Evolutionary conservation across 371 early-diverging fungal species (phyloP).

Genomic region (Mucor ambiguus): DNA sequence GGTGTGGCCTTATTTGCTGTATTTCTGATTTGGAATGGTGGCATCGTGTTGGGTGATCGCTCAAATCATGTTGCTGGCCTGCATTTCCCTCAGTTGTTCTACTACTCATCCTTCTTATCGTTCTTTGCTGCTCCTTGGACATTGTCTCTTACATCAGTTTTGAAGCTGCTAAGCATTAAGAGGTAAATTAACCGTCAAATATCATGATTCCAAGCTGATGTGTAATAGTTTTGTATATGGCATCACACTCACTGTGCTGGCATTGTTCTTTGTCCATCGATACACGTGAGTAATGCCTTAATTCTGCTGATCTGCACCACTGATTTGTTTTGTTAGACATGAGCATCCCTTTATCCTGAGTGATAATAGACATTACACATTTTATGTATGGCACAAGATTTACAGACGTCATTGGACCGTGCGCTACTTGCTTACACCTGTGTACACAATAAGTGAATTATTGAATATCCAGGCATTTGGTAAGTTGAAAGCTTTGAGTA

Average conservation of each 20-base stretch:
- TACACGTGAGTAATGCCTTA: conserved; percentile 56
- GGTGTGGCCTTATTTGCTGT: conserved; percentile 55
- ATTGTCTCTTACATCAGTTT: not conserved
- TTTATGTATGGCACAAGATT: conserved; percentile 90
- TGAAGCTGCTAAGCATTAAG: conserved; percentile 5
- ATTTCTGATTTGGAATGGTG: conserved; percentile 81
- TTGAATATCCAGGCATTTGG: conserved; percentile 38
- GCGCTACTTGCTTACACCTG: conserved; percentile 70
- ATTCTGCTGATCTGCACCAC: not conserved
- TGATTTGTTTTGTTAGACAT: conserved; percentile 46
- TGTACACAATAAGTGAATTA: conserved; percentile 60
- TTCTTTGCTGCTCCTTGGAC: conserved; percentile 46
- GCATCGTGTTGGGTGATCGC: conserved; percentile 90
- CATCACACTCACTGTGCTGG: not conserved
- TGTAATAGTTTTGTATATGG: conserved; percentile 5
- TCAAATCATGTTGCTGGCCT: conserved; percentile 81
- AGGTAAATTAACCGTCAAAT: not conserved
- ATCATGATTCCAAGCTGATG: not conserved
- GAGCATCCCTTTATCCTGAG: conserved; percentile 94
- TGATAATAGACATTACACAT: conserved; percentile 95
- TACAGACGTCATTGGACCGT: conserved; percentile 58
- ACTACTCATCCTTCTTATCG: conserved; percentile 75
- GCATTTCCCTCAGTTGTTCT: conserved; percentile 89
- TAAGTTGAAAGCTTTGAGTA: conserved; percentile 3
- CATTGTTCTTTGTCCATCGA: conserved; percentile 37